Evolutionary conservation across 176 grass and related monocot species (phyloP).

Genomic region (Hordeum marinum): DNA sequence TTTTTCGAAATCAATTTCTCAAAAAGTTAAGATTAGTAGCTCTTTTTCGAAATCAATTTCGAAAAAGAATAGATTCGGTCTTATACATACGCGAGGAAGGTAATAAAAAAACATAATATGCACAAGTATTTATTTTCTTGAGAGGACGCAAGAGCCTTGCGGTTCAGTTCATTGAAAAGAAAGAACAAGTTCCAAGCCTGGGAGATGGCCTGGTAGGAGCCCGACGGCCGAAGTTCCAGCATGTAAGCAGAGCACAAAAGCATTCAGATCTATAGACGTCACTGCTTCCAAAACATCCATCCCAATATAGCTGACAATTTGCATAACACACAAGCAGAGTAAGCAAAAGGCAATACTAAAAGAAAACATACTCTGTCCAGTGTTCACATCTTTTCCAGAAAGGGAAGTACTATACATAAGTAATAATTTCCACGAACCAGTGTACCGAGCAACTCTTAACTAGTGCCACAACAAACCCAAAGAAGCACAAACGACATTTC

Average conservation of each 20-base stretch:
- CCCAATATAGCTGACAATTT: background rate
- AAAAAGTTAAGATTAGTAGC: background rate
- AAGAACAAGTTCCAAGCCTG: no score
- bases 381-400: background rate
- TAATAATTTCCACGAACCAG: background rate
- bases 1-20: no score
- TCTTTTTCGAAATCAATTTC: background rate
- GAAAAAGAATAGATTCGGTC: background rate
- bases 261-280: background rate
- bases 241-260: background rate
- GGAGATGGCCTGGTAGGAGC: no score
- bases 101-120: background rate
- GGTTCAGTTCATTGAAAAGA: no score
- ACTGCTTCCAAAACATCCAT: background rate
- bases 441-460: background rate
- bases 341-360: background rate
- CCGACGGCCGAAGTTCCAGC: no score
- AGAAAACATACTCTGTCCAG: background rate
- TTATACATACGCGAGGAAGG: background rate
- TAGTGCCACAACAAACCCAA: background rate
- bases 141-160: no score
- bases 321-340: background rate
- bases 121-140: no score
- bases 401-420: background rate
- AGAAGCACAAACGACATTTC: conserved; percentile 2